Conservation (phyloP, 2,329 filamentous ascomycete species). For the Penicillium sp. region DNA sequence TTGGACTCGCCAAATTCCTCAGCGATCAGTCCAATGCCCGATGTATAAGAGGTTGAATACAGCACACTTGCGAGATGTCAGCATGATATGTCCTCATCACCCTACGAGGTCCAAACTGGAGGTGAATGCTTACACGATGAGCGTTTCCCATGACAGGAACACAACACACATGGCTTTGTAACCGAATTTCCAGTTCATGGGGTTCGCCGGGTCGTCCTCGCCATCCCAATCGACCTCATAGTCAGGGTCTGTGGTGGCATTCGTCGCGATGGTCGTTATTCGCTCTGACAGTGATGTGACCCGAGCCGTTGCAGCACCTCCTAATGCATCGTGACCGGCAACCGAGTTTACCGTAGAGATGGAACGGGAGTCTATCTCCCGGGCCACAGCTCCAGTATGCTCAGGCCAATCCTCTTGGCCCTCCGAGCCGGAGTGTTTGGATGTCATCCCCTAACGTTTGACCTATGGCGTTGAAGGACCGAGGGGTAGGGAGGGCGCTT, state of each 20-base stretch:
- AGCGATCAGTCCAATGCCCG: constrained; percentile 65
- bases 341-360: constrained; percentile 29
- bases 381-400: constrained; percentile 13
- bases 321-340: constrained; percentile 28
- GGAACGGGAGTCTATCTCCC: constrained; percentile 29
- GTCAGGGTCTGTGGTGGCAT: constrained; percentile 51
- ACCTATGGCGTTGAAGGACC: neutral
- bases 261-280: constrained; percentile 46
- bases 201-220: constrained; percentile 59
- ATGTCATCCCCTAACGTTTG: constrained; percentile 18
- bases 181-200: constrained; percentile 63
- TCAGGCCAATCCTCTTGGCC: constrained; percentile 23
- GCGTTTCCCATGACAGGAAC: constrained; percentile 56
- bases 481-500: neutral
- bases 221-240: constrained; percentile 72
- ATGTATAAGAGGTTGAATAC: constrained; percentile 76
- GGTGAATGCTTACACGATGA: constrained; percentile 46
- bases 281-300: constrained; percentile 39
- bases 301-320: constrained; percentile 29
- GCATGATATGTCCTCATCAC: neutral
- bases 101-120: too few relatives aligned
- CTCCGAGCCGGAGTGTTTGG: constrained; percentile 11
- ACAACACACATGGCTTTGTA: constrained; percentile 55
- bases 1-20: constrained; percentile 59
- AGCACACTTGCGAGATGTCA: constrained; percentile 50